phyloP scores from a whole-genome alignment of 1,139 yeast genomes.

The Hyphopichia fennica region DNA sequence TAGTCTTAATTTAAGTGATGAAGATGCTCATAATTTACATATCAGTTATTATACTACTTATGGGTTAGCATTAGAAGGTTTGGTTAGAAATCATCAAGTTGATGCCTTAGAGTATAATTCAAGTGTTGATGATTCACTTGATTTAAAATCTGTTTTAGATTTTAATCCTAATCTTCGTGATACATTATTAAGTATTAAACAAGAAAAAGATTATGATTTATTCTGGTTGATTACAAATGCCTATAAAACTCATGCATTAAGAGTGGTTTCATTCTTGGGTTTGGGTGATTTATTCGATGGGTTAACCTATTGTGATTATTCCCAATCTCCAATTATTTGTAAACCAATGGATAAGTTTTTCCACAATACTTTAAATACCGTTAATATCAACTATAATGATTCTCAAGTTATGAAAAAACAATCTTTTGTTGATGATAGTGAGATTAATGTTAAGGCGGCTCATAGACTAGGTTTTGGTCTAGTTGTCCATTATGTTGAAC shows the following conservation, averaged over 20 bases:
- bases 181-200: conserved; percentile 47
- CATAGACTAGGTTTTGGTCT: conserved; percentile 49
- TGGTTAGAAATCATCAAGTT: conserved; percentile 76
- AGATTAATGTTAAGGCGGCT: conserved; percentile 61
- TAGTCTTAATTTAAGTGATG: conserved; percentile 59
- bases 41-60: conserved; percentile 77
- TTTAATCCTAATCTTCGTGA: conserved; percentile 59
- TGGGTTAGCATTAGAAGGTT: conserved; percentile 91
- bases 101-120: conserved; percentile 87
- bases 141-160: conserved; percentile 68
- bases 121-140: conserved; percentile 89
- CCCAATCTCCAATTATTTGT: conserved; percentile 65
- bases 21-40: conserved; percentile 76
- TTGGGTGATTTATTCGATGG: conserved; percentile 92
- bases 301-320: conserved; percentile 86
- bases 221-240: conserved; percentile 94
- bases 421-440: conserved; percentile 83
- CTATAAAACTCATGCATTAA: conserved; percentile 80
- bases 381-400: conserved; percentile 56
- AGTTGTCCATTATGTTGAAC: conserved; percentile 60
- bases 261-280: conserved; percentile 77
- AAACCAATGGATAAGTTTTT: conserved; percentile 72
- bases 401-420: conserved; percentile 30
- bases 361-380: conserved; percentile 57
- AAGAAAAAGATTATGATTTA: conserved; percentile 33